A percentile compares a stretch with the other conserved stretches of the same genome.
Conservation (phyloP, 108 stramenopile species). For the Skeletonema tropicum region DNA sequence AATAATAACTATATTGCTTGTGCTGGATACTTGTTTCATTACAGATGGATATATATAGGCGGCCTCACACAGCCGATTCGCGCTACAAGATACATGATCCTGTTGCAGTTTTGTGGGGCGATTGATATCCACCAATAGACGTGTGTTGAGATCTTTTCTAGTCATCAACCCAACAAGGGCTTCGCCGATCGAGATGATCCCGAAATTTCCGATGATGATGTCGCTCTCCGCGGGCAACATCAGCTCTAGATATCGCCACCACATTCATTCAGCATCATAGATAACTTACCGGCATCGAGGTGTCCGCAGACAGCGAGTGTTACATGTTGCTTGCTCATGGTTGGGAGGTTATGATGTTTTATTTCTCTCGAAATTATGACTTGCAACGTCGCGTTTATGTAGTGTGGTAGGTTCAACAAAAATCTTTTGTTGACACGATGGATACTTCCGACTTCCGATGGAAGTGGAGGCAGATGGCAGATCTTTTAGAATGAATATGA, state of each 20-base stretch:
- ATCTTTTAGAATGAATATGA: too few relatives aligned
- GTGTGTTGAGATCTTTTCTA: neutral
- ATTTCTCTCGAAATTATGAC: too few relatives aligned
- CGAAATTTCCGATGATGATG: neutral
- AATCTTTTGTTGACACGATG: too few relatives aligned
- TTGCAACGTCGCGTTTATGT: too few relatives aligned
- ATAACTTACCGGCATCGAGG: conserved; percentile 84
- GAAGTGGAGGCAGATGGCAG: too few relatives aligned
- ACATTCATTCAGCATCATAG: neutral
- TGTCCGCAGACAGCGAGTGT: conserved; percentile 87
- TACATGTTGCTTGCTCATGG: conserved; percentile 49
- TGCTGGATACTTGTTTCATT: neutral
- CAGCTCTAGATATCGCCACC: neutral
- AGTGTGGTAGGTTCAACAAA: too few relatives aligned
- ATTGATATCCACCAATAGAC: neutral
- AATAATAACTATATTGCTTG: neutral
- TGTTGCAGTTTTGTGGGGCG: neutral
- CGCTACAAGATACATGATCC: neutral
- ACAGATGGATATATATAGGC: neutral
- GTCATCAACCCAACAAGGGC: neutral
- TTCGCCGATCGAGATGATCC: neutral
- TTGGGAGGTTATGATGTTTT: neutral
- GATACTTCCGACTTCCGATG: too few relatives aligned
- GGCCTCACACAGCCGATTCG: neutral
- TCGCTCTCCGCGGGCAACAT: neutral